These are phyloP conservation scores for Saccharomyces hybrid DNA, from an alignment of 1,139 yeast species.

Conservation along the genomic window DNA sequence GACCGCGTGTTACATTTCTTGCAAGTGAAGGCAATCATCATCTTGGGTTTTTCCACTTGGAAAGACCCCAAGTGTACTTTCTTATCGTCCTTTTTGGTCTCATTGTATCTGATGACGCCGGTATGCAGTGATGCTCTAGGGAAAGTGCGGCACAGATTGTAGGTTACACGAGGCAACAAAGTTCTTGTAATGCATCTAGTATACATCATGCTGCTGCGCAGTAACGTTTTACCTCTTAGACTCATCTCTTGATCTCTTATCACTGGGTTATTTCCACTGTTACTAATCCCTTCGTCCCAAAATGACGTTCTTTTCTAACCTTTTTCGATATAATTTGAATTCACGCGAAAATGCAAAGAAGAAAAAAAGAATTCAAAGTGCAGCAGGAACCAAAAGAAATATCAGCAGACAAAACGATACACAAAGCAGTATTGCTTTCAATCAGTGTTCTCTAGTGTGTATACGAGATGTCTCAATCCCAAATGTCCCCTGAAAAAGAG, in stretches of 20 bases:
- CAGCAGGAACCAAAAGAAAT: not conserved
- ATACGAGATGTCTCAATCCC: not conserved
- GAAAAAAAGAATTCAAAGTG: not conserved
- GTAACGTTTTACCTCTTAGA: not conserved
- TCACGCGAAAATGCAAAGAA: not conserved
- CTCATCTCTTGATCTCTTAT: not conserved
- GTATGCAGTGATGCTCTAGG: not conserved
- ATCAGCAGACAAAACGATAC: not conserved
- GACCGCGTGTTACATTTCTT: conserved; percentile 80
- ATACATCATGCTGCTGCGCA: too few relatives aligned
- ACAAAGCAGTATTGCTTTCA: not conserved
- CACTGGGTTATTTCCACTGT: not conserved
- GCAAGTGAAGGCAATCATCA: conserved; percentile 89
- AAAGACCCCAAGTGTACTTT: conserved; percentile 18
- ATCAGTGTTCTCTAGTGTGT: not conserved
- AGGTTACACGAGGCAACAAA: not conserved
- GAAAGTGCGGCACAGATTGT: not conserved
- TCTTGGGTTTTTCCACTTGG: conserved; percentile 59
- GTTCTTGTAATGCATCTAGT: not conserved
- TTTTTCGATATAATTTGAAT: not conserved
- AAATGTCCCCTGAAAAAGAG: conserved; percentile 23
- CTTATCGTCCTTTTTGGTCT: not conserved
- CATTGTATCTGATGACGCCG: not conserved
- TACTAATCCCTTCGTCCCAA: not conserved
- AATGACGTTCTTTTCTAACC: not conserved